Evolutionary conservation across 768 basidiomycete species (phyloP).

Genomic region (Amanita molliuscula): DNA sequence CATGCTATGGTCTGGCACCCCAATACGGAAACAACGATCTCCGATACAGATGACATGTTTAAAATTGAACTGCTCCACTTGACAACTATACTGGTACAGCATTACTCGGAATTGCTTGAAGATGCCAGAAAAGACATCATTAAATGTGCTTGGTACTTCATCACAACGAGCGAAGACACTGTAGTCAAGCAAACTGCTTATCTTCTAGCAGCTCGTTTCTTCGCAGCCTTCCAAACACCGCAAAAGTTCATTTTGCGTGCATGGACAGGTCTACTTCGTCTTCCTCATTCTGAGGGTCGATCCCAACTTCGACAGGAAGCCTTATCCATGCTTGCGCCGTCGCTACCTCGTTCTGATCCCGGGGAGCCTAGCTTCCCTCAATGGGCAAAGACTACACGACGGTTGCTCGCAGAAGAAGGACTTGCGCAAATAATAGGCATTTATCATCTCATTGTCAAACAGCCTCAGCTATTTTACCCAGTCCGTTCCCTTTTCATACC

Average conservation of each 20-base stretch:
- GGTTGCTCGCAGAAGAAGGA: conserved; percentile 83
- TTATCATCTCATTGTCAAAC: conserved; percentile 88
- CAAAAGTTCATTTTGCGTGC: conserved; percentile 85
- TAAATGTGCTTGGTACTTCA: conserved; percentile 86
- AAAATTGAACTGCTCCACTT: conserved; percentile 87
- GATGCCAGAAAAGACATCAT: conserved; percentile 88
- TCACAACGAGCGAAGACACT: conserved; percentile 68
- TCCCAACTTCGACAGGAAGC: conserved; percentile 73
- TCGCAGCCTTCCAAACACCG: conserved; percentile 80
- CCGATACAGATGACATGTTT: conserved; percentile 70
- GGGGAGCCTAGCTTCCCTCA: conserved; percentile 49
- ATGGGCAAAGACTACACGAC: conserved; percentile 85
- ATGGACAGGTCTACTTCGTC: conserved; percentile 83
- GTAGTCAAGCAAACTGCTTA: conserved; percentile 91
- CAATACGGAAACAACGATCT: conserved; percentile 46
- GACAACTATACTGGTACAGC: conserved; percentile 80
- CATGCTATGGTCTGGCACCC: conserved; percentile 77
- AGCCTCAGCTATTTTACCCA: conserved; percentile 85
- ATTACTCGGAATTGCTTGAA: conserved; percentile 69
- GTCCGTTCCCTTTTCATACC: conserved; percentile 89
- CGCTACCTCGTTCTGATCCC: conserved; percentile 55
- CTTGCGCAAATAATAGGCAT: conserved; percentile 64
- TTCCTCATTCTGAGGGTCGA: conserved; percentile 64
- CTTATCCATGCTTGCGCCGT: conserved; percentile 76
- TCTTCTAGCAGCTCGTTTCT: conserved; percentile 85